Evolutionary conservation across 2,329 filamentous ascomycete species (phyloP).

Genomic region (Colletotrichum tropicicola): DNA sequence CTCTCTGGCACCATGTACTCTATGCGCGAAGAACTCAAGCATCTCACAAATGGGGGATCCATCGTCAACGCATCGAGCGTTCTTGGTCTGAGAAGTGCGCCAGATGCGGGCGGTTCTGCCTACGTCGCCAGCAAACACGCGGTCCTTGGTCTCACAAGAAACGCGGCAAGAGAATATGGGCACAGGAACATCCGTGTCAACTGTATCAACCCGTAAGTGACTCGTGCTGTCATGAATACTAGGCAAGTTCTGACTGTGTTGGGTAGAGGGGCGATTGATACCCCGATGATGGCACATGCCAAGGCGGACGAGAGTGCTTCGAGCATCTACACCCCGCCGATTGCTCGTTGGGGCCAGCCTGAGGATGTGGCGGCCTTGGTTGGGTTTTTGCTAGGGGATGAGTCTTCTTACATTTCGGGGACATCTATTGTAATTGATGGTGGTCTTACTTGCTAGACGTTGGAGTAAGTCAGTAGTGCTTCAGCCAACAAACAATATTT

Average conservation of each 20-base stretch:
- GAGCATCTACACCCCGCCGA: background rate
- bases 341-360: background rate
- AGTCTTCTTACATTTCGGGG: background rate
- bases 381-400: background rate
- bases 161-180: background rate
- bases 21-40: conserved; percentile 37
- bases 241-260: background rate
- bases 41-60: conserved; percentile 49
- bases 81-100: background rate
- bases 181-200: background rate
- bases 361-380: background rate
- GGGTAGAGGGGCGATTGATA: background rate
- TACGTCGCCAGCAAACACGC: conserved; percentile 10
- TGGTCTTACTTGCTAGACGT: background rate
- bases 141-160: background rate
- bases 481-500: too few relatives aligned
- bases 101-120: background rate
- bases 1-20: conserved; percentile 38
- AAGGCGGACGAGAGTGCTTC: background rate
- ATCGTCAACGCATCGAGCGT: conserved; percentile 51
- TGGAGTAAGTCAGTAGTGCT: too few relatives aligned
- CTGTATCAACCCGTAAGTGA: conserved; percentile 3
- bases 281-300: background rate
- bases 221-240: background rate
- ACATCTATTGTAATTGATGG: background rate